phyloP scores from a whole-genome alignment of 768 basidiomycete species.

The Panaeolus papilionaceus region DNA sequence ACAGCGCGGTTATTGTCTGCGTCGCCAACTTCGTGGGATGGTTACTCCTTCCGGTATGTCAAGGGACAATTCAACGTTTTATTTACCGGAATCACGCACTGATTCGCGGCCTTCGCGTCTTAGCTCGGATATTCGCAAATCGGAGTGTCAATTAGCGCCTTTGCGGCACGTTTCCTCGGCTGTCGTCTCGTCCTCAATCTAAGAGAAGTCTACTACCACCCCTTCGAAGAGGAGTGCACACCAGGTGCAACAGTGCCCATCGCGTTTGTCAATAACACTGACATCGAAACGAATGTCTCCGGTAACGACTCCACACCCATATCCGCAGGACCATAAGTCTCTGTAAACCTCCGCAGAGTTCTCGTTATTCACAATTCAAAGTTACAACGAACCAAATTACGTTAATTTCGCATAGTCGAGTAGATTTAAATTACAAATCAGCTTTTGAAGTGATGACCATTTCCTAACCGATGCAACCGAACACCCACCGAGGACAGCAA shows the following conservation, averaged over 20 bases:
- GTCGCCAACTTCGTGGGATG: background rate
- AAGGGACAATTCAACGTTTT: background rate
- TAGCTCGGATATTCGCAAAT: conserved; percentile 3
- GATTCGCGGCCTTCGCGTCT: background rate
- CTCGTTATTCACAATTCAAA: too few species aligned
- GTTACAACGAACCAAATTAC: too few species aligned
- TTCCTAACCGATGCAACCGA: background rate
- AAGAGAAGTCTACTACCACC: background rate
- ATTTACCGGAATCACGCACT: too few species aligned
- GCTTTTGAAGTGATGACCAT: too few species aligned
- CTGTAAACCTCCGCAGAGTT: too few species aligned
- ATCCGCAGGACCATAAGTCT: too few species aligned
- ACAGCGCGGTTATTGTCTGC: background rate
- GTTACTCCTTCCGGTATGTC: background rate
- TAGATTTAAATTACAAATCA: too few species aligned
- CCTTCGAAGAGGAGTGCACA: background rate
- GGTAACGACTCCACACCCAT: too few species aligned
- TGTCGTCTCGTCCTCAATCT: background rate
- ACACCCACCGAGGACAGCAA: background rate
- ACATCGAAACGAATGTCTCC: background rate
- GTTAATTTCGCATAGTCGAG: too few species aligned
- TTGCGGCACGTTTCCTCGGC: background rate
- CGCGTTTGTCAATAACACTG: background rate
- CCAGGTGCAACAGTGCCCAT: background rate
- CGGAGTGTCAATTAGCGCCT: conserved; percentile 5